Percentiles rank a stretch among this genome's conserved stretches.
phyloP scores from a whole-genome alignment of 2,329 filamentous ascomycete species.

The Calonectria montana region DNA sequence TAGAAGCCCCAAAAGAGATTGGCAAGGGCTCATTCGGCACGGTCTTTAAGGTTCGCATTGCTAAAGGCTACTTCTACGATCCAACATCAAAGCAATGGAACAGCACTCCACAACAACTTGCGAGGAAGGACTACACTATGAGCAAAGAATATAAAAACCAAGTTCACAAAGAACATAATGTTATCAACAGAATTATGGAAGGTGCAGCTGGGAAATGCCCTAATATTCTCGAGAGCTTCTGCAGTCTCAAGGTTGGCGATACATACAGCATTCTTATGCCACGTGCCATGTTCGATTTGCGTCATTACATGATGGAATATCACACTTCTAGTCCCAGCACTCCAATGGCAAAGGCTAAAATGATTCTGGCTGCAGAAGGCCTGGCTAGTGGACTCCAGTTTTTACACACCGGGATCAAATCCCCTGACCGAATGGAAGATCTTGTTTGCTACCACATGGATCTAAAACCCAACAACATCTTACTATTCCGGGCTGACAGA shows the following conservation, averaged over 20 bases:
- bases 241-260: neutral
- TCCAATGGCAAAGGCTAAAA: neutral
- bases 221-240: neutral
- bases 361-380: neutral
- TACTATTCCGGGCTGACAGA: neutral
- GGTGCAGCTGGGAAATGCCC: neutral
- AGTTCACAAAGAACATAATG: neutral
- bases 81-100: neutral
- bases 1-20: neutral
- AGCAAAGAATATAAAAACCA: neutral
- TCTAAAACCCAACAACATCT: constrained; percentile 3
- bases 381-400: neutral
- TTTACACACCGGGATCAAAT: neutral
- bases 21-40: neutral
- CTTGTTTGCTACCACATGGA: constrained; percentile 9
- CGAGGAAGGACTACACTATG: neutral
- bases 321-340: neutral
- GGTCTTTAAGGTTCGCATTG: neutral
- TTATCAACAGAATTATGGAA: neutral
- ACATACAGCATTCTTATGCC: constrained; percentile 6
- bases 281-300: neutral
- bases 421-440: neutral
- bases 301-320: neutral
- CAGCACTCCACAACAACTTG: neutral
- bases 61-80: neutral